phyloP scores from a whole-genome alignment of 2,329 filamentous ascomycete species.

The Aspergillus aculeatinus region DNA sequence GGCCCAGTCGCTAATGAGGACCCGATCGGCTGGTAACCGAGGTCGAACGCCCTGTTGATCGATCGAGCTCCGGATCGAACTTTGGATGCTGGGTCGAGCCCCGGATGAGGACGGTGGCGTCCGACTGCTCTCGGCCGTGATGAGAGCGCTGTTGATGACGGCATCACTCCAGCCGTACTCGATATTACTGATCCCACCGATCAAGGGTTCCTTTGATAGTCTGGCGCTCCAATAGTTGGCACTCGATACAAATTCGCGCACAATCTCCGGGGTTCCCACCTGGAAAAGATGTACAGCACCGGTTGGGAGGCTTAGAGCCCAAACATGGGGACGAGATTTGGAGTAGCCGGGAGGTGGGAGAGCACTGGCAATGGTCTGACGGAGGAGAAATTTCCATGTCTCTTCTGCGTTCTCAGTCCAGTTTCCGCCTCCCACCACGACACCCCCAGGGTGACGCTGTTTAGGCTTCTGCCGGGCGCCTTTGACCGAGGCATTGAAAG shows the following conservation, averaged over 20 bases:
- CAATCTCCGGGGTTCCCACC: slow-evolving; percentile 90
- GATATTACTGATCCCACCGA: slow-evolving; percentile 92
- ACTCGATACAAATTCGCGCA: slow-evolving; percentile 88
- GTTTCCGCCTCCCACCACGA: slow-evolving; percentile 88
- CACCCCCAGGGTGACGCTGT: slow-evolving; percentile 56
- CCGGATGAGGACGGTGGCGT: slow-evolving; percentile 35
- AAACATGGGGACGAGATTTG: slow-evolving; percentile 84
- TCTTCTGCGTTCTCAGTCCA: slow-evolving; percentile 97
- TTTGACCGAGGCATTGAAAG: slow-evolving; percentile 77
- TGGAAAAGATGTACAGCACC: slow-evolving; percentile 98
- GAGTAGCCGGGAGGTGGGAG: slow-evolving; percentile 92
- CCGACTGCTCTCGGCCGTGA: slow-evolving; percentile 51
- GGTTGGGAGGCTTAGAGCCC: slow-evolving; percentile 86
- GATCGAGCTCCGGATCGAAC: slow-evolving; percentile 64
- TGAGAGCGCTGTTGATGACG: slow-evolving; percentile 73
- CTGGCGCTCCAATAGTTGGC: slow-evolving; percentile 98
- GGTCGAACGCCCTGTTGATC: slow-evolving; percentile 63
- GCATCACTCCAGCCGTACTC: slow-evolving; percentile 95
- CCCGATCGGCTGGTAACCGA: slow-evolving; percentile 79
- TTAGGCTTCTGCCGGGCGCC: slow-evolving; percentile 64
- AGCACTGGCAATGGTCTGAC: slow-evolving; percentile 87
- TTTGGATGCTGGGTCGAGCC: slow-evolving; percentile 56
- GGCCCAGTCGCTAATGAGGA: slow-evolving; percentile 81
- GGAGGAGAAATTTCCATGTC: slow-evolving; percentile 79
- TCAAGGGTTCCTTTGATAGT: slow-evolving; percentile 86